Conservation (phyloP, 345 rosid genomes). For the Camelina sativa region DNA sequence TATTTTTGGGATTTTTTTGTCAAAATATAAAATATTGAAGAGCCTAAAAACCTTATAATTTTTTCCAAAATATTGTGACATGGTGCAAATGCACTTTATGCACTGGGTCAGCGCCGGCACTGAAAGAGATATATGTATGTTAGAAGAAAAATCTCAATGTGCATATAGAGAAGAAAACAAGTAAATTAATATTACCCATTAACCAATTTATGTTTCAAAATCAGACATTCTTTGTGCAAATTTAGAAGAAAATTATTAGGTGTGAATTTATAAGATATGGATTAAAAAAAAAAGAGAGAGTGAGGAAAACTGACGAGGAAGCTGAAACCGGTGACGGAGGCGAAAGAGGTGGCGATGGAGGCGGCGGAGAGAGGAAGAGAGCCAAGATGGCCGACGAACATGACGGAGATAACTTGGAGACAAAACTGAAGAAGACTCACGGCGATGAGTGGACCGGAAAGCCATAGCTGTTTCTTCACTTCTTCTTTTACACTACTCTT, state of each 20-base stretch:
- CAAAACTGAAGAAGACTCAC: conserved; percentile 40
- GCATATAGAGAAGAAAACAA: background rate
- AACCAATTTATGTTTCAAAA: background rate
- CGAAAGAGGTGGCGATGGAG: conserved; percentile 56
- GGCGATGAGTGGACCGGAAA: conserved; percentile 37
- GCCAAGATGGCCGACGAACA: conserved; percentile 75
- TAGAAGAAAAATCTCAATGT: background rate
- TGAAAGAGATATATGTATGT: too few relatives aligned
- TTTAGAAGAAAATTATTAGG: background rate
- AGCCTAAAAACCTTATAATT: too few relatives aligned
- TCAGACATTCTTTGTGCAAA: background rate
- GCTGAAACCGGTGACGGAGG: conserved; percentile 56
- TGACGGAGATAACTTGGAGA: conserved; percentile 47
- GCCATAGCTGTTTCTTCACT: conserved; percentile 46
- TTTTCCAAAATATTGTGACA: too few relatives aligned
- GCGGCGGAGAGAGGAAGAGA: conserved; percentile 60
- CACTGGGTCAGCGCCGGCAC: too few relatives aligned
- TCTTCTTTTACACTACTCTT: conserved; percentile 26
- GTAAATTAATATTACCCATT: background rate
- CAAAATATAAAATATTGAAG: too few relatives aligned
- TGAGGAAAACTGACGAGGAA: conserved; percentile 47
- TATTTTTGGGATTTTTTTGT: too few relatives aligned
- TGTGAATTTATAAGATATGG: background rate
- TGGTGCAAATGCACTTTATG: too few relatives aligned
- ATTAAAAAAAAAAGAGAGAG: background rate